Conservation (phyloP, 2,329 filamentous ascomycete genomes). For the Fusarium sp. region DNA sequence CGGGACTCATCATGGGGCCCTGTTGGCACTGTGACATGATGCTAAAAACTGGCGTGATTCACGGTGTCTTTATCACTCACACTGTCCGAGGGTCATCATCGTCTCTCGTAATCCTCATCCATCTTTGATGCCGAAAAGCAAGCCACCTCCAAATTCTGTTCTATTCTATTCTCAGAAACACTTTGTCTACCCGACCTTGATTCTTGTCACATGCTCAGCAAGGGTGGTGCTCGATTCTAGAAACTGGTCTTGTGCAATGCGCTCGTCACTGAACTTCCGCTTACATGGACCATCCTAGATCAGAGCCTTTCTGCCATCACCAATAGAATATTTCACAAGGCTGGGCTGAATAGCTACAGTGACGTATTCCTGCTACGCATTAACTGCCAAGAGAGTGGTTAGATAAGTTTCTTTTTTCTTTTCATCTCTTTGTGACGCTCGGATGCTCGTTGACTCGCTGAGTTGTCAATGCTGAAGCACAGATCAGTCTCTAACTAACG, state of each 20-base stretch:
- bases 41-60: background rate
- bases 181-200: slow-evolving; percentile 17
- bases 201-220: slow-evolving; percentile 25
- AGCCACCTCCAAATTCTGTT: slow-evolving; percentile 24
- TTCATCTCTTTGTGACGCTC: slow-evolving; percentile 8
- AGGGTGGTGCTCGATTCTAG: slow-evolving; percentile 3
- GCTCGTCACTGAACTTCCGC: slow-evolving; percentile 18
- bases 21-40: background rate
- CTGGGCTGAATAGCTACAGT: slow-evolving; percentile 21
- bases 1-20: background rate
- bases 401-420: background rate
- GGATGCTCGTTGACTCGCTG: slow-evolving; percentile 2
- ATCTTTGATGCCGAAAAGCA: slow-evolving; percentile 14
- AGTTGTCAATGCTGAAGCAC: slow-evolving; percentile 7
- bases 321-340: slow-evolving; percentile 1
- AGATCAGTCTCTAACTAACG: background rate
- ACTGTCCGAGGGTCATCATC: slow-evolving; percentile 28
- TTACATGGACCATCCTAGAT: slow-evolving; percentile 33
- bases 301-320: slow-evolving; percentile 8
- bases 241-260: slow-evolving; percentile 21
- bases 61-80: slow-evolving; percentile 9
- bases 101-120: slow-evolving; percentile 24
- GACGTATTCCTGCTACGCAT: slow-evolving; percentile 33
- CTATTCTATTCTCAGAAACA: slow-evolving; percentile 40
- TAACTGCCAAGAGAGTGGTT: slow-evolving; percentile 20